Conservation (phyloP, 1,139 yeast species). For the Wickerhamomyces sp. region DNA sequence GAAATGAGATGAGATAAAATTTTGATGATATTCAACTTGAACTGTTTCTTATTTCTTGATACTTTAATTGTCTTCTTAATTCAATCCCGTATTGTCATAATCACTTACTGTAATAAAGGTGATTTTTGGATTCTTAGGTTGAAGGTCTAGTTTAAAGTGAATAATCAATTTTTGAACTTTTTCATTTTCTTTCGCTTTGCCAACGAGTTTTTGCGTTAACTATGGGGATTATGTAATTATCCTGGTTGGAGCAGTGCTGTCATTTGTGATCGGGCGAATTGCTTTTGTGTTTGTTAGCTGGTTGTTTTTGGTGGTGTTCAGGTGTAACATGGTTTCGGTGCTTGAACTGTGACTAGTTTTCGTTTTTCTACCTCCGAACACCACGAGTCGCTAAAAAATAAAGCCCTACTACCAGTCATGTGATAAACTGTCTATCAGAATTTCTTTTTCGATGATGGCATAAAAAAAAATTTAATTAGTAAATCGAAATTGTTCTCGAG, state of each 20-base stretch:
- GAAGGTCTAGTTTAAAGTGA: not conserved
- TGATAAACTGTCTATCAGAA: too few species aligned
- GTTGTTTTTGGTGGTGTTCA: conserved; percentile 4
- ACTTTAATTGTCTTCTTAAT: too few species aligned
- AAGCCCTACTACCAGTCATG: not conserved
- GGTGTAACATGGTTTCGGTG: not conserved
- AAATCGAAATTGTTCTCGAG: not conserved
- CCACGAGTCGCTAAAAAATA: not conserved
- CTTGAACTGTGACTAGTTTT: too few species aligned
- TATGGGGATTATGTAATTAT: not conserved
- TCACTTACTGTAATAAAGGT: conserved; percentile 2
- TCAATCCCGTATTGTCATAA: too few species aligned
- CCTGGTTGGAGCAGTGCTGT: conserved; percentile 1
- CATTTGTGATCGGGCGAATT: not conserved
- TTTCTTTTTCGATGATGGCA: not conserved
- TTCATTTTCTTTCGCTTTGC: not conserved
- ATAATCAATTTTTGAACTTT: conserved; percentile 1
- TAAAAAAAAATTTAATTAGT: not conserved
- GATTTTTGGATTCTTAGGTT: not conserved
- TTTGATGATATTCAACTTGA: not conserved
- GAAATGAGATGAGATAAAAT: too few species aligned
- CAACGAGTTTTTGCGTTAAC: not conserved
- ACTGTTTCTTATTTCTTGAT: not conserved
- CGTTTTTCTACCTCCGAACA: not conserved
- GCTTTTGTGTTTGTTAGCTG: not conserved